Percentiles rank a stretch among this genome's conserved stretches.
These are phyloP conservation scores for Yamadazyma akitaensis DNA, from an alignment of 805 yeast species.

Conservation along the genomic window DNA sequence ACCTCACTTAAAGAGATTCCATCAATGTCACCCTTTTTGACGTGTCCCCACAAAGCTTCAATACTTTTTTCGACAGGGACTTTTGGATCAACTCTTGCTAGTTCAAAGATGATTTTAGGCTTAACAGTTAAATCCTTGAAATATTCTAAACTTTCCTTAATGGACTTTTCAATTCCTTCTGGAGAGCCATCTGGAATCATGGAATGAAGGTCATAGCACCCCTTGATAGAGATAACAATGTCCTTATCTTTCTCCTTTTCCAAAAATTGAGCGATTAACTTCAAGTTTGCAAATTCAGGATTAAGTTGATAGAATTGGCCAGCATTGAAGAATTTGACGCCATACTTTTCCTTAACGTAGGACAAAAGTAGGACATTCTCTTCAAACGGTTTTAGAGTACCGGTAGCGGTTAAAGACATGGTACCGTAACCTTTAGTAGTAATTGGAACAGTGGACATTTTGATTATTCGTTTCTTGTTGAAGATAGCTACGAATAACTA, in stretches of 20 bases:
- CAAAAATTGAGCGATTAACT: conserved; percentile 56
- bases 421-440: conserved; percentile 56
- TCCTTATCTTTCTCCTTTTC: conserved; percentile 41
- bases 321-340: conserved; percentile 58
- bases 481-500: no score
- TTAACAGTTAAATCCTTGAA: conserved; percentile 23
- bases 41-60: conserved; percentile 51
- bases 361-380: conserved; percentile 54
- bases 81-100: conserved; percentile 63
- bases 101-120: conserved; percentile 53
- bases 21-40: conserved; percentile 62
- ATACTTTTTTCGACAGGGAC: conserved; percentile 60
- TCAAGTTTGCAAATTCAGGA: conserved; percentile 43
- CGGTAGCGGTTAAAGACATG: conserved; percentile 77
- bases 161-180: conserved; percentile 45
- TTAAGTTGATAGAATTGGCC: conserved; percentile 76
- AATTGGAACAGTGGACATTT: conserved; percentile 4
- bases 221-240: conserved; percentile 65
- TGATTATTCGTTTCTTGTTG: background rate
- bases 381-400: conserved; percentile 51
- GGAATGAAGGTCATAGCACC: conserved; percentile 44
- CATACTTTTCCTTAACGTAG: conserved; percentile 41
- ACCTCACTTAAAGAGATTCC: conserved; percentile 78
- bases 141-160: conserved; percentile 38
- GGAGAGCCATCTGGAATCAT: conserved; percentile 48